A percentile compares a stretch with the other conserved stretches of the same genome.
Evolutionary conservation across 164 flowering plant species (phyloP).

Genomic region (Dillenia turbinata): DNA sequence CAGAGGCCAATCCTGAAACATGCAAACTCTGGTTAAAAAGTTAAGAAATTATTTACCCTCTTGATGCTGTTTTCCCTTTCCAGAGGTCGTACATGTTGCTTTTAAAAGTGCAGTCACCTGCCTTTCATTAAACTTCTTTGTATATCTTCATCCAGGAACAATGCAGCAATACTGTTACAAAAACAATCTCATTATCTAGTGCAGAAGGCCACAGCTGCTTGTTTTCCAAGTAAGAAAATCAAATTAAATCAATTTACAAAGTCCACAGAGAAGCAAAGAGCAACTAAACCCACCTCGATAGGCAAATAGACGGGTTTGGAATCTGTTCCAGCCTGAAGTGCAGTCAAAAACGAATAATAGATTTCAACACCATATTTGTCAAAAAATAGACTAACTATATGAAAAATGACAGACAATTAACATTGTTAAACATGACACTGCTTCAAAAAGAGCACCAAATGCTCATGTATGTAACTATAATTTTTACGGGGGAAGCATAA

Average conservation of each 20-base stretch:
- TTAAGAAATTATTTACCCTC: conserved; percentile 20
- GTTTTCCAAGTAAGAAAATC: not conserved
- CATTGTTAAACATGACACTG: not conserved
- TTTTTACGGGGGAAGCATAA: too few species aligned
- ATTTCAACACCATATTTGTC: conserved; percentile 18
- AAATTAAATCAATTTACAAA: not conserved
- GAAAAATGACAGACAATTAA: not conserved
- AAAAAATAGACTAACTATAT: conserved; percentile 18
- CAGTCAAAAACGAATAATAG: conserved; percentile 16
- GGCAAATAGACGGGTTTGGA: conserved; percentile 22
- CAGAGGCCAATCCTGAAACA: not conserved
- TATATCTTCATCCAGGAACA: conserved; percentile 53
- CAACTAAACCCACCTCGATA: conserved; percentile 25
- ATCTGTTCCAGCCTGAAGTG: conserved; percentile 28
- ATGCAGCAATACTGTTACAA: conserved; percentile 50
- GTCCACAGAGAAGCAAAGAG: not conserved
- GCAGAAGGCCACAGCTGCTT: not conserved
- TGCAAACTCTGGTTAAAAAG: not conserved
- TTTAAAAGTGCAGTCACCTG: conserved; percentile 55
- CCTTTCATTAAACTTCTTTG: conserved; percentile 57
- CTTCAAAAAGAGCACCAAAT: not conserved
- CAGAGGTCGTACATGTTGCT: conserved; percentile 38
- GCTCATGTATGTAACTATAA: too few species aligned
- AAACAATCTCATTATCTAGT: not conserved
- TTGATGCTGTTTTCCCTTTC: conserved; percentile 33